A percentile compares a stretch with the other conserved stretches of the same genome.
Evolutionary conservation across 176 grass and related monocot species (phyloP).

Genomic region (Ampelocalamus luodianensis): DNA sequence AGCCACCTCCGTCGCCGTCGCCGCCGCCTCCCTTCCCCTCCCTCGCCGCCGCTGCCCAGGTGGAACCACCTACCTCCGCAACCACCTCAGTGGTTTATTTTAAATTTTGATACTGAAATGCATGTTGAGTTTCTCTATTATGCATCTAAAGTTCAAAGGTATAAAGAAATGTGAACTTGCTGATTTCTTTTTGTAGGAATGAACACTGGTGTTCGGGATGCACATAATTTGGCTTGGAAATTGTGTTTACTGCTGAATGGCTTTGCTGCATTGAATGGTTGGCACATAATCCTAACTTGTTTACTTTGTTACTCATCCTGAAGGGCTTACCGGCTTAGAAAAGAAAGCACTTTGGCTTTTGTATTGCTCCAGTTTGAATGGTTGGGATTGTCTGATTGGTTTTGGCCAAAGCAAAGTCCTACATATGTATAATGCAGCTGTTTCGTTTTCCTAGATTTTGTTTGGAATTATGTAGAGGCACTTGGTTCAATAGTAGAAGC

Average conservation of each 20-base stretch:
- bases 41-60: too few species aligned
- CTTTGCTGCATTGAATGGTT: conserved; percentile 64
- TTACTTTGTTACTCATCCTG: too few species aligned
- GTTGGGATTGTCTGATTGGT: background rate
- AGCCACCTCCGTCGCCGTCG: too few species aligned
- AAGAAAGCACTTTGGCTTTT: too few species aligned
- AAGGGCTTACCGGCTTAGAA: too few species aligned
- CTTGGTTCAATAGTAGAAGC: background rate
- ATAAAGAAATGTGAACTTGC: background rate
- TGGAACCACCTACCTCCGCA: too few species aligned
- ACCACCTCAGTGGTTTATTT: conserved; percentile 34
- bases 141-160: background rate
- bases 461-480: background rate
- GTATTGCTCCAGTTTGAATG: too few species aligned
- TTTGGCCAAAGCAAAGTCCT: background rate
- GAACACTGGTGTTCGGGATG: conserved; percentile 96
- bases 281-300: too few species aligned
- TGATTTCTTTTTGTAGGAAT: conserved; percentile 72
- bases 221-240: conserved; percentile 97
- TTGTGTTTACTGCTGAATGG: conserved; percentile 60
- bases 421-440: background rate
- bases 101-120: conserved; percentile 5
- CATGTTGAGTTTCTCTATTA: conserved; percentile 14
- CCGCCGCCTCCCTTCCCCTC: too few species aligned
- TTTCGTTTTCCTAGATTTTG: background rate